Evolutionary conservation across 192 early-diverging fungal genomes (phyloP).

Genomic region (Ambispora gerdemannii): DNA sequence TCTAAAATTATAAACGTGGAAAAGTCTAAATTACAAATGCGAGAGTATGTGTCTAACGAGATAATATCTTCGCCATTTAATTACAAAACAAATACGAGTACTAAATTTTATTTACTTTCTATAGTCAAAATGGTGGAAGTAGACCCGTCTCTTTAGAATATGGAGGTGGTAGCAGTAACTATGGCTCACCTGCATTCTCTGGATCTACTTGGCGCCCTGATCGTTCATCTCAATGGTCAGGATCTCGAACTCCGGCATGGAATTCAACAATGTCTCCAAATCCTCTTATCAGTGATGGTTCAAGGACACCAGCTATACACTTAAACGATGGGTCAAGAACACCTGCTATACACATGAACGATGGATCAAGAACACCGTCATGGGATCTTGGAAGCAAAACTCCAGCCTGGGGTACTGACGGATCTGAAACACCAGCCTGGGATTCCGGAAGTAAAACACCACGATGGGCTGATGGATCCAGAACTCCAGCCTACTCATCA

Average conservation of each 20-base stretch:
- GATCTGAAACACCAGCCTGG: constrained; percentile 53
- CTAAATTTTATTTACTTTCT: background rate
- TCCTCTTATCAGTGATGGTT: constrained; percentile 57
- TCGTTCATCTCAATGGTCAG: constrained; percentile 25
- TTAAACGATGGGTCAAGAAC: constrained; percentile 41
- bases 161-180: background rate
- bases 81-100: too few species aligned
- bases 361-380: constrained; percentile 58
- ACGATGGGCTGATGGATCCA: constrained; percentile 34
- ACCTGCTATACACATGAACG: constrained; percentile 34
- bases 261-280: constrained; percentile 56
- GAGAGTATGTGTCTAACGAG: constrained; percentile 47
- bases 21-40: constrained; percentile 68
- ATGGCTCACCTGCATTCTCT: background rate
- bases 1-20: constrained; percentile 76
- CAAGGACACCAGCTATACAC: constrained; percentile 46
- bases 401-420: constrained; percentile 37
- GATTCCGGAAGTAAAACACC: constrained; percentile 57
- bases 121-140: constrained; percentile 46
- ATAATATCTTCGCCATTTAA: constrained; percentile 2
- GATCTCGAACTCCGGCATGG: constrained; percentile 54
- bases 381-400: constrained; percentile 63
- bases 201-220: constrained; percentile 19
- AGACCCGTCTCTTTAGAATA: constrained; percentile 39
- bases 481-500: constrained; percentile 53